phyloP scores from a whole-genome alignment of 768 basidiomycete genomes.

The Paxillus rubicundulus region DNA sequence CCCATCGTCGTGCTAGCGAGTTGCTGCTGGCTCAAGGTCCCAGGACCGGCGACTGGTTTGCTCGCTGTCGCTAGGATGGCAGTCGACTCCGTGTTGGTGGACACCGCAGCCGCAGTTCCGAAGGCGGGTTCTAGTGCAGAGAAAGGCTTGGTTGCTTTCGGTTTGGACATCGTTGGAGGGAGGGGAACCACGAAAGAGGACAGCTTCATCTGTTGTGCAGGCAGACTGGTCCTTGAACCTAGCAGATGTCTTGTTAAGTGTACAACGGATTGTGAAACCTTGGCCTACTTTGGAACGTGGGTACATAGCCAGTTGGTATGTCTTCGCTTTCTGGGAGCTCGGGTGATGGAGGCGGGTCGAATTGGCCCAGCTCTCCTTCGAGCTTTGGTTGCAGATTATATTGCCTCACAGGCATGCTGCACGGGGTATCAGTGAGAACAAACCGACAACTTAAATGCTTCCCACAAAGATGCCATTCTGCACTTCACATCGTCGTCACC shows the following conservation, averaged over 20 bases:
- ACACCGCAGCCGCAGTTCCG: not conserved
- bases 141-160: not conserved
- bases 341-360: not conserved
- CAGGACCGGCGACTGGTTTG: not conserved
- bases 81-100: not conserved
- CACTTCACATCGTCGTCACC: constrained; percentile 41
- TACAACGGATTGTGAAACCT: not conserved
- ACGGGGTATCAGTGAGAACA: not conserved
- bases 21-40: not conserved
- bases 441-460: constrained; percentile 1
- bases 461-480: constrained; percentile 51
- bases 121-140: not conserved
- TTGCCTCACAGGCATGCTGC: not conserved
- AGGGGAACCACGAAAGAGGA: not conserved
- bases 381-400: not conserved
- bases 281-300: constrained; percentile 4
- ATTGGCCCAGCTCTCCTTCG: not conserved
- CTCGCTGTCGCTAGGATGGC: not conserved
- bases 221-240: not conserved
- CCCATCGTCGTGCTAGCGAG: not conserved
- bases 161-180: not conserved
- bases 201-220: not conserved
- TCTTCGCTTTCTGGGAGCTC: not conserved
- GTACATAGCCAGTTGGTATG: not conserved
- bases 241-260: not conserved